Percentiles rank a stretch among this genome's conserved stretches.
Evolutionary conservation across 305 asterid species (phyloP).

Genomic region (Ilex paraguariensis): DNA sequence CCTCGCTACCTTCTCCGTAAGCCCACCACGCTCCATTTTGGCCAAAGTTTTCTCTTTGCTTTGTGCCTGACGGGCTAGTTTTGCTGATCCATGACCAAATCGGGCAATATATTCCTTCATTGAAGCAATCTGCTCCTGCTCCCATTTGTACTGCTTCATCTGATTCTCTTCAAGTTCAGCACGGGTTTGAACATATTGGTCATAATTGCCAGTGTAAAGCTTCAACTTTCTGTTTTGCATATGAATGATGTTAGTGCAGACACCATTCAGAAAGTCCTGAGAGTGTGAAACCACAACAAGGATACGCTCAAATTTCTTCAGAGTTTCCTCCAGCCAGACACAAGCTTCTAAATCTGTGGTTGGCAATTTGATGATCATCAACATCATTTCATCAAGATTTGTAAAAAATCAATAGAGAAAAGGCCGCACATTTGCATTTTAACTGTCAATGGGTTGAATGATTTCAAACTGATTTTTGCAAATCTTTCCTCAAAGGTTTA

Average conservation of each 20-base stretch:
- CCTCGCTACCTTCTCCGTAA: background rate
- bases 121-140: background rate
- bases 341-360: slow-evolving; percentile 5
- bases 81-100: background rate
- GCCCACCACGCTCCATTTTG: slow-evolving; percentile 1
- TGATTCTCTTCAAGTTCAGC: slow-evolving; percentile 3
- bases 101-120: background rate
- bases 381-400: background rate
- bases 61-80: slow-evolving; percentile 1
- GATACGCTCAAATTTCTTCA: slow-evolving; percentile 4
- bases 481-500: too few relatives aligned
- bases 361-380: background rate
- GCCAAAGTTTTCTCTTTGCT: slow-evolving; percentile 3
- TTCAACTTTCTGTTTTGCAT: background rate
- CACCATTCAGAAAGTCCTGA: slow-evolving; percentile 1
- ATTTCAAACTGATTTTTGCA: too few relatives aligned
- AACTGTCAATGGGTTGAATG: background rate
- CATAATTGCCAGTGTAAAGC: background rate
- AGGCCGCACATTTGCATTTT: background rate
- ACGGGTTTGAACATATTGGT: slow-evolving; percentile 1
- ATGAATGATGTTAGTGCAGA: slow-evolving; percentile 6
- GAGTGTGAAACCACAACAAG: slow-evolving; percentile 8
- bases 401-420: background rate
- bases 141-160: background rate
- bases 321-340: slow-evolving; percentile 5